Percentiles rank a stretch among this genome's conserved stretches.
Evolutionary conservation across 2,329 filamentous ascomycete genomes (phyloP).

Genomic region (Xylaria sp.): DNA sequence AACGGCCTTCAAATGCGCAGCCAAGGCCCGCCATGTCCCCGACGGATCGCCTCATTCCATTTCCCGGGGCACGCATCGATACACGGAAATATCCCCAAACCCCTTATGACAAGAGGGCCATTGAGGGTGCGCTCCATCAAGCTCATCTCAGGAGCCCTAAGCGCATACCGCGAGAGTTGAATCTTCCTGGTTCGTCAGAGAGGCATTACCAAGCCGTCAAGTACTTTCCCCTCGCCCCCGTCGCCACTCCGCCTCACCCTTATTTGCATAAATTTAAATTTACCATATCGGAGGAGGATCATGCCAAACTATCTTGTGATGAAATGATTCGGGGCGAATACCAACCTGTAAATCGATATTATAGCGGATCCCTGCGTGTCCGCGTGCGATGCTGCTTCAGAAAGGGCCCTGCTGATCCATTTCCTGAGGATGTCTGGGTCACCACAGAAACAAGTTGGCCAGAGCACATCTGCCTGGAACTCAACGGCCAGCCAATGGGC

Average conservation of each 20-base stretch:
- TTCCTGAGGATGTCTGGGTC: slow-evolving; percentile 61
- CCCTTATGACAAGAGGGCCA: slow-evolving; percentile 45
- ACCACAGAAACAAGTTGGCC: slow-evolving; percentile 72
- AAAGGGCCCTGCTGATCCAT: slow-evolving; percentile 27
- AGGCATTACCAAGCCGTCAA: slow-evolving; percentile 62
- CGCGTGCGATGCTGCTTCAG: slow-evolving; percentile 67
- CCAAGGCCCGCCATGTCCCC: neutral
- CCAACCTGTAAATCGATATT: slow-evolving; percentile 44
- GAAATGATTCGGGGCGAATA: slow-evolving; percentile 27
- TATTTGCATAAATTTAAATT: slow-evolving; percentile 52
- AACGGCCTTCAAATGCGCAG: neutral
- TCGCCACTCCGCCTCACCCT: slow-evolving; percentile 40
- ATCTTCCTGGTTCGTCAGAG: slow-evolving; percentile 24
- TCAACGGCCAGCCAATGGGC: slow-evolving; percentile 65
- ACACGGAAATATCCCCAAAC: slow-evolving; percentile 45
- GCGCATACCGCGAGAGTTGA: slow-evolving; percentile 39
- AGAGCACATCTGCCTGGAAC: slow-evolving; percentile 64
- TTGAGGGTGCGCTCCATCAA: slow-evolving; percentile 51
- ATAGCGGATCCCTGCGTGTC: slow-evolving; percentile 60
- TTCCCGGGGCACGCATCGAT: slow-evolving; percentile 23
- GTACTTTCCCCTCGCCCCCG: slow-evolving; percentile 53
- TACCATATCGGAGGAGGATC: slow-evolving; percentile 41
- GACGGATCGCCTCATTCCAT: slow-evolving; percentile 22
- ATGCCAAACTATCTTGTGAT: slow-evolving; percentile 41
- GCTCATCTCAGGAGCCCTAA: slow-evolving; percentile 52